Base-by-base conservation (phyloP, 768 basidiomycete genomes). In the Auriculariales sp. region DNA sequence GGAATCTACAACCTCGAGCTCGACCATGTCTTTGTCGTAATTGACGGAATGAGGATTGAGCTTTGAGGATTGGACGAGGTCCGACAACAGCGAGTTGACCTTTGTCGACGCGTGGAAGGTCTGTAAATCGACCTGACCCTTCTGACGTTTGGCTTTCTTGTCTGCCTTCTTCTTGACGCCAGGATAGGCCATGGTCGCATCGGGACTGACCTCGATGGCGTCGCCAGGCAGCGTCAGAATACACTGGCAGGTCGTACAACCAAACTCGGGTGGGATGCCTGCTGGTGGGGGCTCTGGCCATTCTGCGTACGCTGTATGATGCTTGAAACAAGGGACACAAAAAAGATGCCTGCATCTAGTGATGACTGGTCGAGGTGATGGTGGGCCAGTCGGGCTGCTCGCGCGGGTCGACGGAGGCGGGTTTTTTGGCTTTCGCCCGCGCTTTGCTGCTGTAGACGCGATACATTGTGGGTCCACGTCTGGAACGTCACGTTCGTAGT, bases 271-370 rank as follows among this genome's bases (percentile, higher is more conserved):
- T 1, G 39, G 19, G n/a, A n/a, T n/a, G n/a, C n/a, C n/a, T 3
- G 39, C 22, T 5, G 19, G 39, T 5, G 39, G 39, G 10, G 3
- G 73, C 53, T 81, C 77, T 1, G 91, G 87, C 83, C 86, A 97
- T 24, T 76, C 78, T 22, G 88, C 74, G 54, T 74, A 87, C 34
- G 91, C 76, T n/a, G 74, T 76, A n/a, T n/a, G n/a, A 54, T 71
- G 67, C 33, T 82, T 78, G 73, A 91, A 98, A 65, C 95, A 99
- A 25, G 68, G 68, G 9, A 81, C 57, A 66, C 95, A 99, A 64
- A 87, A 97, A 28, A 98, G 72, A 63, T 99, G 95, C 58, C 91
- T 87, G 62, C 95, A 99, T 53, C 84, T 78, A 11, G 95, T 95
- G 60, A 99, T 65, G 48, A 97, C 68, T 0, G 83, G 78, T 24